phyloP scores from a whole-genome alignment of 1,284 basidiomycete genomes.

The Fomitopsis betulina region DNA sequence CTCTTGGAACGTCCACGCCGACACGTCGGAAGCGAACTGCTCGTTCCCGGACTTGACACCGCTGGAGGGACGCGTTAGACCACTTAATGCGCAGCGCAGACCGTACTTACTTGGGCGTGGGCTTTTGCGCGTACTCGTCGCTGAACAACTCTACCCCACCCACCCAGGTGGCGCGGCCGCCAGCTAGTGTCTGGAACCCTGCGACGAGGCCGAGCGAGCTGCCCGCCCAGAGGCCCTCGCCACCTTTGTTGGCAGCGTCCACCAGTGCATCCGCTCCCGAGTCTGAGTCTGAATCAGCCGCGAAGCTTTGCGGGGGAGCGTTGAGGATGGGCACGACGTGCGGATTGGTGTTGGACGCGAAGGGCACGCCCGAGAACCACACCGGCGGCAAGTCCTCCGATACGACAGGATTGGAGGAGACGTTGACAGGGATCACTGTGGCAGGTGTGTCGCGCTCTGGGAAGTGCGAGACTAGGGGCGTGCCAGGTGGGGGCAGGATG shows the following conservation, averaged over 20 bases:
- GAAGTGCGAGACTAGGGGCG: slow-evolving; percentile 73
- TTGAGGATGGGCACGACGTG: slow-evolving; percentile 78
- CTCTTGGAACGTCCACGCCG: slow-evolving; percentile 92
- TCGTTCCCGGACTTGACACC: slow-evolving; percentile 71
- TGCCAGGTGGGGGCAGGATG: slow-evolving; percentile 68
- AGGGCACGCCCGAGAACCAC: slow-evolving; percentile 78
- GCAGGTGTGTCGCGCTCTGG: slow-evolving; percentile 57
- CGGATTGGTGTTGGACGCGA: slow-evolving; percentile 76
- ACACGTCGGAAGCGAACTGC: slow-evolving; percentile 70
- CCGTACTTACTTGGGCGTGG: slow-evolving; percentile 52
- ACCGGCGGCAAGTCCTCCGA: slow-evolving; percentile 46
- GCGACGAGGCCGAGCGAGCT: slow-evolving; percentile 73
- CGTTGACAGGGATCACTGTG: slow-evolving; percentile 55
- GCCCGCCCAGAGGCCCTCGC: slow-evolving; percentile 78
- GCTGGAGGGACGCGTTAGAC: slow-evolving; percentile 27
- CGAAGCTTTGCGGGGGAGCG: slow-evolving; percentile 74
- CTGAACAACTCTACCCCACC: slow-evolving; percentile 81
- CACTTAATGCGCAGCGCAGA: background rate
- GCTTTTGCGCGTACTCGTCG: slow-evolving; percentile 63
- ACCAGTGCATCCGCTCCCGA: slow-evolving; percentile 52
- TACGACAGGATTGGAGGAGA: slow-evolving; percentile 38
- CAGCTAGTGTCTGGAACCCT: slow-evolving; percentile 84
- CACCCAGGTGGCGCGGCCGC: slow-evolving; percentile 77
- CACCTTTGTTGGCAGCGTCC: slow-evolving; percentile 65
- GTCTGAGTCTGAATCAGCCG: slow-evolving; percentile 57